Conservation (phyloP, 192 early-diverging fungal genomes). For the Coemansia guatemalensis region DNA sequence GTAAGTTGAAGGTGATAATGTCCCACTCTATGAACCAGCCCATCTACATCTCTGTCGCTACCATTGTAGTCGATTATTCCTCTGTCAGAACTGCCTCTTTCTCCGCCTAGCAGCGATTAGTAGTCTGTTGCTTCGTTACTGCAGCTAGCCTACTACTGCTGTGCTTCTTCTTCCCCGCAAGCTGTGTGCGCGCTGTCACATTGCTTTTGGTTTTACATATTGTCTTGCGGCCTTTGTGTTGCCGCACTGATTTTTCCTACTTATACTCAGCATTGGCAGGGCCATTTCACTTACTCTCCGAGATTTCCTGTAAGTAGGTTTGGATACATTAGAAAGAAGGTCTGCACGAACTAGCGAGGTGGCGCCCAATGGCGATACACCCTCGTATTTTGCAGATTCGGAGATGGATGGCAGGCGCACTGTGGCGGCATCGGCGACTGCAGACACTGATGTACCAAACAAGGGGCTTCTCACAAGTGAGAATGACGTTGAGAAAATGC, state of each 20-base stretch:
- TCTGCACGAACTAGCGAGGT: conserved; percentile 9
- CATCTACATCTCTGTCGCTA: neutral
- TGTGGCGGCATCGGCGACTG: conserved; percentile 2
- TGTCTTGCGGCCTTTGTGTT: neutral
- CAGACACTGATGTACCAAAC: neutral
- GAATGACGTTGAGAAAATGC: neutral
- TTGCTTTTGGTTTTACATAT: neutral
- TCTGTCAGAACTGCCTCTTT: neutral
- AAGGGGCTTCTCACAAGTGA: neutral
- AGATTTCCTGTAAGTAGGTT: conserved; percentile 13
- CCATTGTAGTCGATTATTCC: neutral
- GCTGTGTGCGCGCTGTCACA: neutral
- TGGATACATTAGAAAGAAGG: conserved; percentile 19
- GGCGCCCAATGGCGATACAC: conserved; percentile 17
- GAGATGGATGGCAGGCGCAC: conserved; percentile 39
- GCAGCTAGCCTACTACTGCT: neutral
- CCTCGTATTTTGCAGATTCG: conserved; percentile 40
- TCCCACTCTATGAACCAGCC: neutral
- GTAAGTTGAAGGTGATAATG: conserved; percentile 26
- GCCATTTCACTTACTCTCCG: neutral
- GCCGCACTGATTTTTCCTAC: neutral
- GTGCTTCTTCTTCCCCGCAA: neutral
- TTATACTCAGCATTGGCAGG: neutral
- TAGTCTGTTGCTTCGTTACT: neutral
- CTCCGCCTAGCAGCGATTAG: neutral